Evolutionary conservation across 768 basidiomycete species (phyloP).

Genomic region (Mycena vitilis): DNA sequence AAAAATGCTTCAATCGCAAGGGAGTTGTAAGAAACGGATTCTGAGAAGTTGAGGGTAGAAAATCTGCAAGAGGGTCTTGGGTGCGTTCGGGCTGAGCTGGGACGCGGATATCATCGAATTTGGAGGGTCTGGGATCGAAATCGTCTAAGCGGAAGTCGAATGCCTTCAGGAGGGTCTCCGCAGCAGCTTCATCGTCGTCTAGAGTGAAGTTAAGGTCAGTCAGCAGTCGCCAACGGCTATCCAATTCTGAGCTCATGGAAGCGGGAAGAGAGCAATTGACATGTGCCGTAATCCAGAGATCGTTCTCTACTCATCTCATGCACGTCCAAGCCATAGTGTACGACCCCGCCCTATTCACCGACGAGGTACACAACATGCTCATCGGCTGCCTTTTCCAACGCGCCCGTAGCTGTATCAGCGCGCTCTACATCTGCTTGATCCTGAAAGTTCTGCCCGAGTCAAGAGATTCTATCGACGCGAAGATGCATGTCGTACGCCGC

Average conservation of each 20-base stretch:
- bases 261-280: not conserved
- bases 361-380: conserved; percentile 37
- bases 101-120: not conserved
- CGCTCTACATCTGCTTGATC: conserved; percentile 69
- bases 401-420: conserved; percentile 68
- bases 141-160: conserved; percentile 33
- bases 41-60: conserved; percentile 20
- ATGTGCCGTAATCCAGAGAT: not conserved
- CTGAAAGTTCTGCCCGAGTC: conserved; percentile 66
- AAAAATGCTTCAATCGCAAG: conserved; percentile 39
- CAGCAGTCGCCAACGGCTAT: conserved; percentile 15
- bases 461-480: conserved; percentile 75
- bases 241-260: conserved; percentile 12
- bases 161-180: conserved; percentile 29
- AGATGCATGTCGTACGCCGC: conserved; percentile 77
- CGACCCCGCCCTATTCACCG: conserved; percentile 52
- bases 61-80: conserved; percentile 12
- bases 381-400: conserved; percentile 31
- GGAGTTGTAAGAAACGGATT: conserved; percentile 42
- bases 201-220: conserved; percentile 23
- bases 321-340: conserved; percentile 60
- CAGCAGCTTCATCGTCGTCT: conserved; percentile 22
- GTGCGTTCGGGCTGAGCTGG: not conserved
- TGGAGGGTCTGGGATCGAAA: conserved; percentile 14
- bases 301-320: conserved; percentile 41